Conservation (phyloP, 2,329 filamentous ascomycete genomes). For the Pseudogymnoascus sp. region DNA sequence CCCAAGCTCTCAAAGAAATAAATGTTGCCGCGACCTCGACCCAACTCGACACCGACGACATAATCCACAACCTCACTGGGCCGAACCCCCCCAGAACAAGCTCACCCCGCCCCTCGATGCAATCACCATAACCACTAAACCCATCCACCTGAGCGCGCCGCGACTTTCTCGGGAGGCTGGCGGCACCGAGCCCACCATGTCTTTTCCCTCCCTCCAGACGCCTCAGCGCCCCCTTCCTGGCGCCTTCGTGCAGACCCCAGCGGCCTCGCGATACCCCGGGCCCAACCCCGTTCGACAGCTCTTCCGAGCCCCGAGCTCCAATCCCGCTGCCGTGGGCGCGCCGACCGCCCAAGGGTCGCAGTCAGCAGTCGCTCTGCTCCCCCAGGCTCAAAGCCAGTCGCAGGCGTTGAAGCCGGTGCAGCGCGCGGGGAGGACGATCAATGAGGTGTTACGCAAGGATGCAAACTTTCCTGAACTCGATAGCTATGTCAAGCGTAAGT, state of each 20-base stretch:
- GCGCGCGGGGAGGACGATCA: constrained; percentile 77
- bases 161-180: constrained; percentile 3
- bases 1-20: constrained; percentile 9
- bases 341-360: constrained; percentile 15
- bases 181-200: constrained; percentile 9
- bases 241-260: constrained; percentile 70
- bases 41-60: constrained; percentile 3
- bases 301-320: constrained; percentile 32
- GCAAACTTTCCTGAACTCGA: constrained; percentile 83
- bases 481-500: constrained; percentile 79
- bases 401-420: constrained; percentile 61
- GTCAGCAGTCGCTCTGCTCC: constrained; percentile 23
- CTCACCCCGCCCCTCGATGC: background rate
- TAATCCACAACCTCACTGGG: constrained; percentile 1
- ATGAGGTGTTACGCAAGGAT: constrained; percentile 68
- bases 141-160: constrained; percentile 5
- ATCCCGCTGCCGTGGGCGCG: constrained; percentile 23
- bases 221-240: constrained; percentile 68
- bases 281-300: constrained; percentile 45
- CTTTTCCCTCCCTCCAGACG: constrained; percentile 37
- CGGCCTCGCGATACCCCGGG: constrained; percentile 42
- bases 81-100: background rate
- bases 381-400: constrained; percentile 36
- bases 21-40: constrained; percentile 6
- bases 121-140: background rate